Percentiles rank a stretch among this genome's conserved stretches.
Conservation (phyloP, 768 basidiomycete genomes). For the Lactarius deliciosus region DNA sequence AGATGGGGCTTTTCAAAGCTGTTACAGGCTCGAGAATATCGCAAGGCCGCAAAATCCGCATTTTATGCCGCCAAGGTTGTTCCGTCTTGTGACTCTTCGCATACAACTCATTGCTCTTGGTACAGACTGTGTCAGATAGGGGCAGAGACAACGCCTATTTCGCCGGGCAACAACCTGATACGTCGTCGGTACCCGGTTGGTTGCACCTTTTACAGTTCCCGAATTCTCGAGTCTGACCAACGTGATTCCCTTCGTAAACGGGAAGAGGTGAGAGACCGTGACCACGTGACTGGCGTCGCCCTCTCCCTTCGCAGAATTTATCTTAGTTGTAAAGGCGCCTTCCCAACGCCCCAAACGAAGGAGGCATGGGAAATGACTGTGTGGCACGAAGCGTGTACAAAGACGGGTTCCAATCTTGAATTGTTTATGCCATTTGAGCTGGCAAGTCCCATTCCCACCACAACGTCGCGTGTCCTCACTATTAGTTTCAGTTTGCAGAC, state of each 20-base stretch:
- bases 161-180: neutral
- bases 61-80: neutral
- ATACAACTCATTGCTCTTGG: neutral
- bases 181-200: neutral
- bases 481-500: neutral
- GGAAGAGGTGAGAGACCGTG: neutral
- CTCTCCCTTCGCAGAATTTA: no score
- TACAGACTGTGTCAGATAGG: slow-evolving; percentile 11
- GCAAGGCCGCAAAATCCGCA: neutral
- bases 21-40: neutral
- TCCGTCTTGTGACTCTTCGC: neutral
- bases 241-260: neutral
- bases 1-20: neutral
- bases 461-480: neutral
- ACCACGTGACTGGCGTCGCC: neutral
- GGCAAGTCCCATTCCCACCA: neutral
- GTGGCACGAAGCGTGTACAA: slow-evolving; percentile 7
- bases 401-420: neutral
- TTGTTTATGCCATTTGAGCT: neutral
- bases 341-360: neutral
- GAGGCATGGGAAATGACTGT: neutral
- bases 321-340: no score
- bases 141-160: neutral
- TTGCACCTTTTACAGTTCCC: neutral
- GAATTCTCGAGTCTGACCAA: neutral